phyloP scores from a whole-genome alignment of 768 basidiomycete genomes.

The Fomitopsis pulvina region DNA sequence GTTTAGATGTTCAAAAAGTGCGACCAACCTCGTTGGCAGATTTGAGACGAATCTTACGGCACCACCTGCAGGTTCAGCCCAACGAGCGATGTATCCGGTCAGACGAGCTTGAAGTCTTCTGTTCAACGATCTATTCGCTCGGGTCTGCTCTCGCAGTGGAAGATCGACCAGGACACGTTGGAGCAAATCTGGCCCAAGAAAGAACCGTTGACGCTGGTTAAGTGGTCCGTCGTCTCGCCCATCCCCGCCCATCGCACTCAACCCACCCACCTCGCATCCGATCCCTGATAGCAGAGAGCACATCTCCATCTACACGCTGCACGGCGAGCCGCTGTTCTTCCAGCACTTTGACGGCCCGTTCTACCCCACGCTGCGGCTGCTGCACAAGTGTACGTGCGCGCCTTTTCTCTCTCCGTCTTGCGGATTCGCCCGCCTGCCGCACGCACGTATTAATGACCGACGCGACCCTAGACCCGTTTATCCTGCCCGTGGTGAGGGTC shows the following conservation, averaged over 20 bases:
- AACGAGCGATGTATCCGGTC: slow-evolving; percentile 78
- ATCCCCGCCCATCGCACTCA: not conserved
- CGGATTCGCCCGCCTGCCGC: not conserved
- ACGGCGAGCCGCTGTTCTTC: slow-evolving; percentile 86
- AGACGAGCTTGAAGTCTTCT: slow-evolving; percentile 89
- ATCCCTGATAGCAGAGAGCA: slow-evolving; percentile 76
- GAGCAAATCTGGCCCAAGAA: slow-evolving; percentile 99
- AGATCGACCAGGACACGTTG: slow-evolving; percentile 69
- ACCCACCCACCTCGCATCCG: not conserved
- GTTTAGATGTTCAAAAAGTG: slow-evolving; percentile 72
- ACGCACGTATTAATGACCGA: not conserved
- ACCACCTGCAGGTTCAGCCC: slow-evolving; percentile 50
- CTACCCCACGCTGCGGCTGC: slow-evolving; percentile 79
- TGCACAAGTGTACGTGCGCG: slow-evolving; percentile 76
- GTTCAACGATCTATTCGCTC: slow-evolving; percentile 86
- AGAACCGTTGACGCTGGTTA: slow-evolving; percentile 86
- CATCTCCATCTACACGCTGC: slow-evolving; percentile 86
- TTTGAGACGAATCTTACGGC: not conserved
- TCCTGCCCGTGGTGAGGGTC: slow-evolving; percentile 82
- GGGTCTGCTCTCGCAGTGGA: slow-evolving; percentile 76
- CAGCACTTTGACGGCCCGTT: slow-evolving; percentile 95
- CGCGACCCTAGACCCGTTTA: slow-evolving; percentile 65
- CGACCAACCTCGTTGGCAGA: not conserved
- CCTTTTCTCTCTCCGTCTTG: not conserved
- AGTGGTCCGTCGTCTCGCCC: slow-evolving; percentile 61